Evolutionary conservation across 2,329 filamentous ascomycete genomes (phyloP), one percentile per base, ranked within the genome.

Genomic region (Ploettnerulaceae sp.): DNA sequence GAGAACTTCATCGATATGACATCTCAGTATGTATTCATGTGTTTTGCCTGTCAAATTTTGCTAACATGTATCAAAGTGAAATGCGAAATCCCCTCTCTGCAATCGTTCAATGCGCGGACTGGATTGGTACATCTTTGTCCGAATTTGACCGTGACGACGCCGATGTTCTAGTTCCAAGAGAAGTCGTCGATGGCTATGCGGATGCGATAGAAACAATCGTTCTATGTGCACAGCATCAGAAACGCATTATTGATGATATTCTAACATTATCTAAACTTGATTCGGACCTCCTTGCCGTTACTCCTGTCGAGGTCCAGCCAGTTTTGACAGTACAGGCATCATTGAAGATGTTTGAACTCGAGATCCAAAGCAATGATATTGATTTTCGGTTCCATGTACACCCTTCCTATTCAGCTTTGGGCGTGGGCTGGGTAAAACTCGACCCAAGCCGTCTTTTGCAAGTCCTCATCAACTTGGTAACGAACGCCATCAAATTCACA

Each of bases 401-500:
- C 55, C 61, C 74, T 12, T 83, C 82, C 0, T 85, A 82, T 59
- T 68, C 68, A 3, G 66, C 73, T 1, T 68, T 82, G 1, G 67
- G 67, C 0, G 68, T 86, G 25, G 77, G 84, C 26, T 89, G 80
- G 71, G 77, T 89, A 3, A 67, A 73, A 25, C 66, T 89, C 21
- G 87, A 91, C 61, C 82, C 86, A 0, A 84, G 82, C 12, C 75
- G 86, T 18, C 79, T 91, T 39, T 75, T 86, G 41, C 86, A 91
- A 64, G 83, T 90, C 1, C 70, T 90, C 3, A 89, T 91, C 62
- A 91, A 91, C 57, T 72, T 91, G 1, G 76, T 86, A 7, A 87
- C 85, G 6, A 91, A 91, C 58, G 84, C 86, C 0, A 82, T 91
- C 64, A 91, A 91, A 58, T 91, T 90, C 60, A 91, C 87, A 1